A percentile compares a stretch with the other conserved stretches of the same genome.
phyloP scores from a whole-genome alignment of 2,329 filamentous ascomycete species.

The Thielaviopsis euricoi region DNA sequence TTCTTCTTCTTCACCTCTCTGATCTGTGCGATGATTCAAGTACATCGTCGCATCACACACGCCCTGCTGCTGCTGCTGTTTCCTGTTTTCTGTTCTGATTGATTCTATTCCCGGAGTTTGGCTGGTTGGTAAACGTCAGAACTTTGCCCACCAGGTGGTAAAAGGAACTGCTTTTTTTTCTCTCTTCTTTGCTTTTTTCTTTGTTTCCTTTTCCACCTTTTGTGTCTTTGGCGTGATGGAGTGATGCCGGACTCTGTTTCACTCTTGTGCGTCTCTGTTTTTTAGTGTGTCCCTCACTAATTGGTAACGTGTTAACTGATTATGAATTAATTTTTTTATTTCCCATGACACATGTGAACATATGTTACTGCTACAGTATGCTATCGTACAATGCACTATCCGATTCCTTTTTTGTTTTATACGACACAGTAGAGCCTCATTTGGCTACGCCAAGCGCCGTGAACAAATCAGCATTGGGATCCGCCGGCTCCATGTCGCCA shows the following conservation, averaged over 20 bases:
- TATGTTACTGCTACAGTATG: no score
- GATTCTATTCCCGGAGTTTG: background rate
- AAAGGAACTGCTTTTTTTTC: background rate
- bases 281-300: background rate
- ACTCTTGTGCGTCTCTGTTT: background rate
- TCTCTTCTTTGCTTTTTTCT: background rate
- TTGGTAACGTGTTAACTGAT: background rate
- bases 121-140: background rate
- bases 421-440: background rate
- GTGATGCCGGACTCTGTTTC: background rate
- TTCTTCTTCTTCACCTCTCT: conserved; percentile 2
- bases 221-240: background rate
- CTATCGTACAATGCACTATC: background rate
- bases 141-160: background rate
- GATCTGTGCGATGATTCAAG: background rate
- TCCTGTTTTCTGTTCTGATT: background rate
- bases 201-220: background rate
- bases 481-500: conserved; percentile 49
- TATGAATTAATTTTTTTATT: conserved; percentile 6
- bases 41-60: background rate
- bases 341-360: conserved; percentile 5
- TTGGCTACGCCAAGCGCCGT: conserved; percentile 28
- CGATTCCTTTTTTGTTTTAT: background rate
- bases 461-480: conserved; percentile 37
- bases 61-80: background rate